Conservation (phyloP, 257 asterid species). For the Solanum ossicruentum region DNA sequence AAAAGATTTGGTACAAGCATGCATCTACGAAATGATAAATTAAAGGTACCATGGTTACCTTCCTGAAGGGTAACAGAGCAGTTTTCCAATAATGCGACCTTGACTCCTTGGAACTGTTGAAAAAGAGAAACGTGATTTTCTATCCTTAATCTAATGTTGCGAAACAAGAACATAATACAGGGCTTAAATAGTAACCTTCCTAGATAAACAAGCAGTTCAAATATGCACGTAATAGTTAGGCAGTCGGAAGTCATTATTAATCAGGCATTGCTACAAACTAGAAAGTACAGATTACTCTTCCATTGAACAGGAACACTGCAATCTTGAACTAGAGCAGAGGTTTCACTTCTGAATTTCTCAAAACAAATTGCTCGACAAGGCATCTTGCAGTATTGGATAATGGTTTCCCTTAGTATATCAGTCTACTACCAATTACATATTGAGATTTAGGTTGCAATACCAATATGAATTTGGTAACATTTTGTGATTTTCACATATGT, state of each 20-base stretch:
- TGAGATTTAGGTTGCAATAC: not conserved
- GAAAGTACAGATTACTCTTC: not conserved
- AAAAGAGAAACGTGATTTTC: not conserved
- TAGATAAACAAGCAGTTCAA: not conserved
- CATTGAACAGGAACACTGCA: not conserved
- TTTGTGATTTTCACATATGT: not conserved
- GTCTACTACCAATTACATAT: not conserved
- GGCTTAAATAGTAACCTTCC: not conserved
- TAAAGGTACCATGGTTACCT: conserved; percentile 15
- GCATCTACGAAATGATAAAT: not conserved
- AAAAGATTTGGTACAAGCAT: not conserved
- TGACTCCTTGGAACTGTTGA: conserved; percentile 1
- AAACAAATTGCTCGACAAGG: not conserved
- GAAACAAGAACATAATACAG: not conserved
- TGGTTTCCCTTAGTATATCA: not conserved
- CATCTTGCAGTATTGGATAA: not conserved
- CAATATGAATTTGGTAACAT: not conserved
- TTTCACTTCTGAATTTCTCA: not conserved
- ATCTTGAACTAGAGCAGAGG: not conserved
- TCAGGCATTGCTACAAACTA: not conserved
- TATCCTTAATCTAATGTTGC: conserved; percentile 13
- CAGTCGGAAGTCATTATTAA: not conserved
- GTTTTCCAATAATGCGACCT: conserved; percentile 42
- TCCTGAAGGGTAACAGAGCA: conserved; percentile 38
- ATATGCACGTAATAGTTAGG: not conserved